Evolutionary conservation across 345 rosid genomes (phyloP), one percentile per base, ranked within the genome.

Genomic region (Populus nigra): DNA sequence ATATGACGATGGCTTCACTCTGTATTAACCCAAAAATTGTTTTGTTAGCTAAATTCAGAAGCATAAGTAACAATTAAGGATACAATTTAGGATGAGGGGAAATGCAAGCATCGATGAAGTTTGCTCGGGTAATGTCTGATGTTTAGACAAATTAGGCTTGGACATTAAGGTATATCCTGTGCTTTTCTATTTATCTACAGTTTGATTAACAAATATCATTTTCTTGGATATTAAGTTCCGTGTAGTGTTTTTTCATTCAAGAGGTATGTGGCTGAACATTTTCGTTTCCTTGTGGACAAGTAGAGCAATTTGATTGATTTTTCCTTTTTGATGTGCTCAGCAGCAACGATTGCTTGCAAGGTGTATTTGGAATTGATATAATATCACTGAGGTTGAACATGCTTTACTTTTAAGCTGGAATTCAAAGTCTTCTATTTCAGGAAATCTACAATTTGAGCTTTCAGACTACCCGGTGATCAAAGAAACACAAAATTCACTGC

Each of bases 1-100:
- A 13, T 90, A 87, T 29, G 93, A 88, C 25, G 93, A 88, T 80
- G 91, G 90, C 73, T 88, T 86, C 84, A 87, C 88, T 57, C 38
- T 88, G 35, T 82, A 80, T 65, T 88, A 81, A 22, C 25, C 65
- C 65, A 7, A 1, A 55, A 4, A 1, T 27, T 41, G n/a, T 9
- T 4, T 5, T 38, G 76, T 39, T 1, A 29, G 38, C 38, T 16
- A 35, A 49, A 22, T 33, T 10, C 27, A 31, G 50, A 13, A n/a
- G 47, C 65, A 6, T 36, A 17, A 25, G 39, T 22, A 62, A 41
- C 35, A 62, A 29, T 63, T 16, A 12, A n/a, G 73, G 13, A 62
- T 23, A 31, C 31, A 22, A 50, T 50, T 17, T 17, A 16, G 57
- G 73, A 70, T 45, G 55, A 69, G 43, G 20, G 59, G 38, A 25